Percentiles rank a stretch among this genome's conserved stretches.
phyloP scores from a whole-genome alignment of 1,284 basidiomycete species.

The Macrocystidia cucumis region DNA sequence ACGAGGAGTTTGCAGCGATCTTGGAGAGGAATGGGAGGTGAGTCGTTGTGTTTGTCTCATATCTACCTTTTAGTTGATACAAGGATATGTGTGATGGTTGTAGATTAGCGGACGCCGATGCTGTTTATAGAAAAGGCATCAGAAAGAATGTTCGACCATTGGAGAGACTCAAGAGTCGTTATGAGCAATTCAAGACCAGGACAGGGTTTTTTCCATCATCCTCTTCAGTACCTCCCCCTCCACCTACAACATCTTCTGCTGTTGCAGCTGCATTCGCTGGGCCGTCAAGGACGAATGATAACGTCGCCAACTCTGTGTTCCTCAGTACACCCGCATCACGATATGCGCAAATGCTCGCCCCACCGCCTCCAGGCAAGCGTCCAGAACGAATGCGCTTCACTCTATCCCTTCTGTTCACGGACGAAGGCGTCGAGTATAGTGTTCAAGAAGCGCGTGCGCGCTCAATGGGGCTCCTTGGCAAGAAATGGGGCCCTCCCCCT shows the following conservation, averaged over 20 bases:
- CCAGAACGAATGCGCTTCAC: slow-evolving; percentile 65
- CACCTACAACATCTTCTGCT: slow-evolving; percentile 17
- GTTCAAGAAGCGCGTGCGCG: slow-evolving; percentile 69
- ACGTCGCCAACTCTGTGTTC: slow-evolving; percentile 6
- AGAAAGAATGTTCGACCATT: slow-evolving; percentile 75
- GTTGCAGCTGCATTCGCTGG: slow-evolving; percentile 39
- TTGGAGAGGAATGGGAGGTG: slow-evolving; percentile 71
- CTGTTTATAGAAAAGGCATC: slow-evolving; percentile 81
- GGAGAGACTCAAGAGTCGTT: slow-evolving; percentile 80
- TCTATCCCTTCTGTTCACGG: slow-evolving; percentile 58
- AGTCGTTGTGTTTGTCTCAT: slow-evolving; percentile 21
- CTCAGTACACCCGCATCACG: slow-evolving; percentile 32
- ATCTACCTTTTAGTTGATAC: slow-evolving; percentile 4
- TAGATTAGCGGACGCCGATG: slow-evolving; percentile 74
- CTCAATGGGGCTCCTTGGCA: slow-evolving; percentile 70
- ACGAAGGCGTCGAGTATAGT: slow-evolving; percentile 63
- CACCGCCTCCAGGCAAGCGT: slow-evolving; percentile 56
- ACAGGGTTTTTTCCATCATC: slow-evolving; percentile 18
- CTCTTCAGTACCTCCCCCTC: slow-evolving; percentile 12
- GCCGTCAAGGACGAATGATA: slow-evolving; percentile 42
- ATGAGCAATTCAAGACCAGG: slow-evolving; percentile 73
- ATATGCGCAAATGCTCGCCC: slow-evolving; percentile 62
- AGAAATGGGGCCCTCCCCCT: slow-evolving; percentile 71
- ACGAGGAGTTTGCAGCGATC: slow-evolving; percentile 79
- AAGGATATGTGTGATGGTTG: no score